Base-by-base conservation (phyloP, 2,329 filamentous ascomycete genomes). In the Boeremia lycopersici region DNA sequence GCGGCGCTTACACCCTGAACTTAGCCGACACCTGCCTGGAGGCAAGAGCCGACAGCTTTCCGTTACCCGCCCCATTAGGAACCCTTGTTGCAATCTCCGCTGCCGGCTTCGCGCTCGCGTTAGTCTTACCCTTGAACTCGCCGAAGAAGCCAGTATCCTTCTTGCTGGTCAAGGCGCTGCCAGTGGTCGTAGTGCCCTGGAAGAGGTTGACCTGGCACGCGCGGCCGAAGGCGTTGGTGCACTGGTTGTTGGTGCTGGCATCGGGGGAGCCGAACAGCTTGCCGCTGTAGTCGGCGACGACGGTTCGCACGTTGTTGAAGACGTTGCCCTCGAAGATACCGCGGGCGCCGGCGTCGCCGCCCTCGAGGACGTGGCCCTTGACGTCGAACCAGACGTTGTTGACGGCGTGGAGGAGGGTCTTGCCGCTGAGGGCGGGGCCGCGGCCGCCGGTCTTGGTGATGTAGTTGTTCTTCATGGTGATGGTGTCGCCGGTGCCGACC, bases 401-500 rank as follows among this genome's bases (percentile, higher is more conserved):
- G 33, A 58, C 56, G 4, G 60, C 60, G n/a, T 63, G 60, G n/a
- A 63, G 44, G 2, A 60, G 39, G 6, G 60, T 63, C 28, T 52
- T 52, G 17, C 60, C 60, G 34, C 53, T 56, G 11, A 63, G 56
- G 0, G 55, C 56, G 0, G 60, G 60, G 36, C 55, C 53, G 17
- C 60, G 60, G 7, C 54, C 63, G 7, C 53, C 46, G 9, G 52
- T 60, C 39, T 59, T 60, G 36, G 52, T 52, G 23, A 62, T 53
- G 47, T 65, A 60, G 58, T 63, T 65, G 48, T 48, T 43, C 31
- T 58, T 54, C 53, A 61, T 56, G 33, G 60, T 63, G 45, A 65
- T 63, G 9, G 46, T 33, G 46, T 65, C 62, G 47, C 48, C 59
- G 10, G 41, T 50, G 25, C 58, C 62, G 30, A 60, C 54, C 47